Base-by-base conservation (phyloP, 768 basidiomycete species). In the Suillus plorans region DNA sequence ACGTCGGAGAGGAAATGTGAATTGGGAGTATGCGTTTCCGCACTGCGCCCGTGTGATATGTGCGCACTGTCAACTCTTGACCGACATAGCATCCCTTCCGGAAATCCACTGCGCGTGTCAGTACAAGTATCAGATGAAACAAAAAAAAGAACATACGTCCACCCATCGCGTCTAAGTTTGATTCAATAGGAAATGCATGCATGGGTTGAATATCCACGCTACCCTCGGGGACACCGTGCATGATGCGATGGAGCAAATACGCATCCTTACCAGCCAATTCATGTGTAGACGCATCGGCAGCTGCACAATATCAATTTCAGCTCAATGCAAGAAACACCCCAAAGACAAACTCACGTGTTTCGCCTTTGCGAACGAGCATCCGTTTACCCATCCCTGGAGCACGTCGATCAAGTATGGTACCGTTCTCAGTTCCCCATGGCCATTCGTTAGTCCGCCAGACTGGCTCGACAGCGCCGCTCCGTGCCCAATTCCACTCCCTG, bases 21-120 rank as follows among this genome's bases (percentile, higher is more conserved):
- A 98, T 85, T 2, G 95, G 95, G 13, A 95, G 78, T 39, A 96
- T 91, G 14, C 97, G 87, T 76, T 98, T 99, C 66, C 97, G 84
- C 50, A 97, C 80, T 34, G 90, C 83, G 13, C 97, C 97, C 7
- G 91, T 98, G 74, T 98, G 95, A 76, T 97, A 97, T 44, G 97
- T 98, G 60, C 97, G 86, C 7, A 97, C 96, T 0, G 96, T 98
- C 47, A 99, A 82, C 71, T 99, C 97, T 81, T 99, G 97, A 10
- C 97, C 97, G 6, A 99, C 90, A 72, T 98, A 99, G 73, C 97
- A 99, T 3, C 97, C 97, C 79, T 99, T 99, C 63, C 93, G 82
- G 76, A 97, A 98, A 77, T 98, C 95, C 73, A 99, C 96, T 90
- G 82, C 34, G 16, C 14, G 42, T 3, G 53, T 68, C 50, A 70